Conservation (phyloP, 306 rosid species). For the Senna siamea region DNA sequence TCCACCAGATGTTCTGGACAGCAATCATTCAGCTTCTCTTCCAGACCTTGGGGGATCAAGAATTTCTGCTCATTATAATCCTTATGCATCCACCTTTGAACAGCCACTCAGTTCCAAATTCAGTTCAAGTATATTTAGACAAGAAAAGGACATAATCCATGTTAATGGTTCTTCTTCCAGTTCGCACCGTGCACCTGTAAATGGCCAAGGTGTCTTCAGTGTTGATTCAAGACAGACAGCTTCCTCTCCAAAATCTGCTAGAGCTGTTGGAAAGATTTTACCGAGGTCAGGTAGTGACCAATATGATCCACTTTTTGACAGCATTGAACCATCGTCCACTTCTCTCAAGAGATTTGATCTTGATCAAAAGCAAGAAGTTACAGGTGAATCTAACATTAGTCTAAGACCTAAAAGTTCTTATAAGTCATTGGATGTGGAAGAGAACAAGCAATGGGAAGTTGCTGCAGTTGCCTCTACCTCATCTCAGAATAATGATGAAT, state of each 20-base stretch:
- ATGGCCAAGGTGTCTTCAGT: conserved; percentile 55
- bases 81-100: conserved; percentile 90
- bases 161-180: conserved; percentile 51
- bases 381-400: conserved; percentile 58
- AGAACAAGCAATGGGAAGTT: conserved; percentile 59
- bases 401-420: conserved; percentile 58
- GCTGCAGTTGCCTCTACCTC: conserved; percentile 76
- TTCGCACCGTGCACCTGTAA: conserved; percentile 44
- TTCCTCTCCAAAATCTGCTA: conserved; percentile 60
- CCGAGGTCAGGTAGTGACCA: conserved; percentile 65
- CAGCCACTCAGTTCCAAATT: conserved; percentile 73
- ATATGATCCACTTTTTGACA: conserved; percentile 92
- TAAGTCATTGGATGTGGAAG: conserved; percentile 62
- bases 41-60: conserved; percentile 65
- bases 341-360: conserved; percentile 49
- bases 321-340: conserved; percentile 75
- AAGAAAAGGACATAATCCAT: conserved; percentile 51
- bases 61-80: conserved; percentile 71
- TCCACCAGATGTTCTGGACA: conserved; percentile 57
- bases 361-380: conserved; percentile 60
- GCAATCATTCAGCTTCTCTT: conserved; percentile 49
- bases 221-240: conserved; percentile 61
- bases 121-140: conserved; percentile 57
- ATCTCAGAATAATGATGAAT: conserved; percentile 78
- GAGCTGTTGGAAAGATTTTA: conserved; percentile 55